A percentile compares a stretch with the other conserved stretches of the same genome.
These are phyloP conservation scores for Microbotryum saponariae DNA, from an alignment of 1,284 basidiomycete genomes.

Conservation along the genomic window DNA sequence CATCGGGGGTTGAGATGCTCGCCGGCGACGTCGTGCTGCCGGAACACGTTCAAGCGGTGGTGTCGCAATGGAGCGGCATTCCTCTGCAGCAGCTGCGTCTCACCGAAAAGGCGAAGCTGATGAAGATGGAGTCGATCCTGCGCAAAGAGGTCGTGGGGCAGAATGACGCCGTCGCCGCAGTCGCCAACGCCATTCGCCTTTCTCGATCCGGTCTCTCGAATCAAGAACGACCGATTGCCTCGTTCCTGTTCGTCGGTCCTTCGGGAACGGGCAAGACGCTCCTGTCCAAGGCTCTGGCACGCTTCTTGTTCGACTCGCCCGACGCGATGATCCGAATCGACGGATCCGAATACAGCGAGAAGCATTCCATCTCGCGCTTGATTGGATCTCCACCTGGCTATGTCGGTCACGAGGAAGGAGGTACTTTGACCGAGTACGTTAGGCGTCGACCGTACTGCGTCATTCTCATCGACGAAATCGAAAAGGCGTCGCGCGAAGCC, in stretches of 20 bases:
- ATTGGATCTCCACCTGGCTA: slow-evolving; percentile 59
- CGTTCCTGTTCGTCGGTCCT: slow-evolving; percentile 49
- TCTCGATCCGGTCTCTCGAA: slow-evolving; percentile 52
- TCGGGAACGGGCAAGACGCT: slow-evolving; percentile 51
- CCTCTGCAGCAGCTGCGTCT: slow-evolving; percentile 39
- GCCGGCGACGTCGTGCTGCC: slow-evolving; percentile 44
- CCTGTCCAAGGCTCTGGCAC: slow-evolving; percentile 44
- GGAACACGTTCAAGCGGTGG: slow-evolving; percentile 50
- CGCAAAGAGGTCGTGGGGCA: slow-evolving; percentile 50
- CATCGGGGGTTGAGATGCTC: slow-evolving; percentile 37
- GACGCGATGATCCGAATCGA: slow-evolving; percentile 54
- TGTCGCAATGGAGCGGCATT: slow-evolving; percentile 49
- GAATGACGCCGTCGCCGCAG: slow-evolving; percentile 51
- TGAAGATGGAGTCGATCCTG: slow-evolving; percentile 48
- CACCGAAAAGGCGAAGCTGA: slow-evolving; percentile 44
- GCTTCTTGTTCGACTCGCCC: slow-evolving; percentile 50
- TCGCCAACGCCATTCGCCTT: slow-evolving; percentile 52
- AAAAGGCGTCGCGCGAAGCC: slow-evolving; percentile 52
- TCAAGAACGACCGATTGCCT: slow-evolving; percentile 49
- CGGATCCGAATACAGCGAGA: slow-evolving; percentile 48
- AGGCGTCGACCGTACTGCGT: slow-evolving; percentile 47
- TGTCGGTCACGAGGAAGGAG: slow-evolving; percentile 87
- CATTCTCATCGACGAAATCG: slow-evolving; percentile 44
- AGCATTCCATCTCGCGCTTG: slow-evolving; percentile 50
- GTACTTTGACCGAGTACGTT: slow-evolving; percentile 50